These are phyloP conservation scores for Mentha longifolia DNA, from an alignment of 257 asterid species.

Conservation along the genomic window DNA sequence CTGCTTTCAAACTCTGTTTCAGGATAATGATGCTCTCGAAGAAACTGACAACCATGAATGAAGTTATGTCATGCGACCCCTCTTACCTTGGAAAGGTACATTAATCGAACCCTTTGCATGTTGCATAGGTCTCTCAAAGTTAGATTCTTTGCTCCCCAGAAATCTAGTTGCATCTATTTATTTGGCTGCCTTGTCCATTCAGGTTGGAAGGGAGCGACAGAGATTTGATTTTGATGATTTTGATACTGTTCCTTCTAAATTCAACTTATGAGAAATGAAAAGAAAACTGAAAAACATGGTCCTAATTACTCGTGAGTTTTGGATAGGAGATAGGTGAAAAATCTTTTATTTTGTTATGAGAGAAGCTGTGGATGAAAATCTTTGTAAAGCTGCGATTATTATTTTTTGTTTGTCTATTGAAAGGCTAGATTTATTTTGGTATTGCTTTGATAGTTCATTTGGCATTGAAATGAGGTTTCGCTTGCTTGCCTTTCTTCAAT, in stretches of 20 bases:
- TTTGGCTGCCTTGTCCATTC: conserved; percentile 2
- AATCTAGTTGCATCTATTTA: background rate
- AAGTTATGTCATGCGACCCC: conserved; percentile 74
- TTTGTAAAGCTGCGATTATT: conserved; percentile 35
- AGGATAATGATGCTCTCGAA: conserved; percentile 86
- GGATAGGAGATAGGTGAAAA: conserved; percentile 17
- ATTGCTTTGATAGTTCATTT: background rate
- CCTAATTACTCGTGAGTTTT: conserved; percentile 24
- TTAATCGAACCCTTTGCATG: background rate
- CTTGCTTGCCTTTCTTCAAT: no score
- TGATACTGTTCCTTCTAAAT: conserved; percentile 77
- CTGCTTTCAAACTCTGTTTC: conserved; percentile 37
- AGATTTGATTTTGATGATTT: conserved; percentile 90
- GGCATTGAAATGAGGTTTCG: no score
- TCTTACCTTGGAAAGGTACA: conserved; percentile 80
- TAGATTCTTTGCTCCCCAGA: background rate
- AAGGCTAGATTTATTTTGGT: conserved; percentile 9
- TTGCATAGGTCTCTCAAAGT: background rate
- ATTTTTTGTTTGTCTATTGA: conserved; percentile 16
- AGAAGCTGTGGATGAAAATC: conserved; percentile 5
- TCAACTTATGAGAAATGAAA: conserved; percentile 55
- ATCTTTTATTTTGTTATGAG: background rate
- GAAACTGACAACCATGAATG: conserved; percentile 81
- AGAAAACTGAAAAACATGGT: background rate
- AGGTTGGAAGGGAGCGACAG: conserved; percentile 94